Percentiles rank a stretch among this genome's conserved stretches.
Conservation (phyloP, 2,329 filamentous ascomycete genomes). For the Clonostachys byssicola region DNA sequence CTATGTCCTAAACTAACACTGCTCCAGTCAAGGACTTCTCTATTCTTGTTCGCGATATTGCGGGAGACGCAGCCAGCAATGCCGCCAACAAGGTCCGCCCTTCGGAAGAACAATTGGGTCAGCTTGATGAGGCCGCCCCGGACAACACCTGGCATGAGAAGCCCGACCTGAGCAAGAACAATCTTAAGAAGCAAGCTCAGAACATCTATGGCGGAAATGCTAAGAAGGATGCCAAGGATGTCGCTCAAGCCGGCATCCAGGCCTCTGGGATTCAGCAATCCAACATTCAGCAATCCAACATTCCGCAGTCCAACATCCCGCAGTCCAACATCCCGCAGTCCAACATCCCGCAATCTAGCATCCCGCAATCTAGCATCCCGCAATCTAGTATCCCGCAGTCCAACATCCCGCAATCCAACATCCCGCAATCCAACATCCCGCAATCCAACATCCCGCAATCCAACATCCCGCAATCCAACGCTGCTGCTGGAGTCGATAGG, state of each 20-base stretch:
- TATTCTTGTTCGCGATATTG: slow-evolving; percentile 82
- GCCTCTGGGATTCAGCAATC: slow-evolving; percentile 3
- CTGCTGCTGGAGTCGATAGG: slow-evolving; percentile 47
- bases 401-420: not conserved
- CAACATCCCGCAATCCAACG: slow-evolving; percentile 17
- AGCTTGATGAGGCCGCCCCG: slow-evolving; percentile 79
- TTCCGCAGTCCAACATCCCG: too few species aligned
- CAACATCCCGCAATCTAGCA: slow-evolving; percentile 36
- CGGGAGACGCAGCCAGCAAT: slow-evolving; percentile 81
- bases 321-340: not conserved
- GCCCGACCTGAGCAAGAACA: slow-evolving; percentile 69
- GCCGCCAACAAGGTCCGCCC: slow-evolving; percentile 74
- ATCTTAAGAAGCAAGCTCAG: slow-evolving; percentile 65
- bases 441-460: slow-evolving; percentile 36
- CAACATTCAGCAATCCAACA: slow-evolving; percentile 15
- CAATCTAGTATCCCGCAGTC: slow-evolving; percentile 14
- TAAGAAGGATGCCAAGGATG: slow-evolving; percentile 56
- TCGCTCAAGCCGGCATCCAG: slow-evolving; percentile 46
- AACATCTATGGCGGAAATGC: slow-evolving; percentile 51
- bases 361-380: not conserved
- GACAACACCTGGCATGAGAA: slow-evolving; percentile 94
- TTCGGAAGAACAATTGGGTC: slow-evolving; percentile 67
- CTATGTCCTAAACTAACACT: slow-evolving; percentile 7
- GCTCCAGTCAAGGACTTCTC: slow-evolving; percentile 67
- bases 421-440: too few species aligned